A percentile compares a stretch with the other conserved stretches of the same genome.
Evolutionary conservation across 768 basidiomycete genomes (phyloP).

Genomic region (Daedaleopsis nitida): DNA sequence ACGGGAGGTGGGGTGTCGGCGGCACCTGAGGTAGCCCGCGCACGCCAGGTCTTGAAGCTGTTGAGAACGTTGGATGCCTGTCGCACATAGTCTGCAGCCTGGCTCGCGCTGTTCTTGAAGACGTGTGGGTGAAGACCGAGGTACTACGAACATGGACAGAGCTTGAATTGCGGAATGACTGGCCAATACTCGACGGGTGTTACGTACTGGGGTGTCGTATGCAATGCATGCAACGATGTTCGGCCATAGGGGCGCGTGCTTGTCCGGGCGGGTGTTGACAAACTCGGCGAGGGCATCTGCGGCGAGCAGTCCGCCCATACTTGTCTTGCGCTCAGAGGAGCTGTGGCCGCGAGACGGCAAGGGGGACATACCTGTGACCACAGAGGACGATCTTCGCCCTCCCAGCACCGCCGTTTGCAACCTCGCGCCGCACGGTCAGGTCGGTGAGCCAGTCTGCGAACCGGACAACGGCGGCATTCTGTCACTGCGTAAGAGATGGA

Average conservation of each 20-base stretch:
- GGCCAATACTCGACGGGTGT: neutral
- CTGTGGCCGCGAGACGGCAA: too few relatives aligned
- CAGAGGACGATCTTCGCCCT: constrained; percentile 81
- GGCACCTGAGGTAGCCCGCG: constrained; percentile 26
- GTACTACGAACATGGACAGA: constrained; percentile 51
- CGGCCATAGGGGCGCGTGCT: constrained; percentile 78
- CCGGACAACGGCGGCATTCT: constrained; percentile 80
- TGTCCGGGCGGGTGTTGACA: constrained; percentile 63
- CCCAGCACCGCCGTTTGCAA: constrained; percentile 72
- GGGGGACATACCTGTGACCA: constrained; percentile 71
- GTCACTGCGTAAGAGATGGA: constrained; percentile 3
- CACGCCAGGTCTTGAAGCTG: constrained; percentile 44
- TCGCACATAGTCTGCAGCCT: constrained; percentile 70
- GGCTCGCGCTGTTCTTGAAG: constrained; percentile 81
- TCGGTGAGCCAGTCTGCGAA: constrained; percentile 94
- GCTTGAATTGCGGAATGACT: neutral
- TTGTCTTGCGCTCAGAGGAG: constrained; percentile 30
- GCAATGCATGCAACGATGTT: constrained; percentile 82
- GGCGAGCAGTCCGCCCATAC: constrained; percentile 91
- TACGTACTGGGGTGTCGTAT: constrained; percentile 86
- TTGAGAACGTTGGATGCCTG: constrained; percentile 63
- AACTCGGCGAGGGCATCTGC: constrained; percentile 84
- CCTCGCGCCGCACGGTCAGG: constrained; percentile 85
- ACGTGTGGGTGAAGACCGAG: constrained; percentile 84
- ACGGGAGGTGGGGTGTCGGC: constrained; percentile 23